Evolutionary conservation across 441 rosid genomes (phyloP), one percentile per base, ranked within the genome.

Genomic region (Isatis lusitanica): DNA sequence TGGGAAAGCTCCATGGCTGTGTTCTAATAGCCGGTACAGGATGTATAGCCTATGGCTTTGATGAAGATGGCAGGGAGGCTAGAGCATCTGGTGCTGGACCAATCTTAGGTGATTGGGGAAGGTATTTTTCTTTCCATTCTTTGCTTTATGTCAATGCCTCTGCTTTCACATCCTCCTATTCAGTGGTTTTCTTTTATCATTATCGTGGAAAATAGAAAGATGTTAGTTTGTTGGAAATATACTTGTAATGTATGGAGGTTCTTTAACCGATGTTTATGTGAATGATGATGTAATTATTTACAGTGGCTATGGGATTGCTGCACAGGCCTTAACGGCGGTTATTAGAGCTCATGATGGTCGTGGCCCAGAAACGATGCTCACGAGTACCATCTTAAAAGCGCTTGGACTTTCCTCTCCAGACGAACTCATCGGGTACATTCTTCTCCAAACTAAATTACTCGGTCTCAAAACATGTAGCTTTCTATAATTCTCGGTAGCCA

Each of bases 291-390:
- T 70, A 66, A 53, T 35, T n/a, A 59, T 79, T 70, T 84, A 84
- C 93, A 95, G 99, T 86, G 99, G 99, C 78, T 95, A 93, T 83
- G 98, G 99, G 68, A 95, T 95, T 75, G 85, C 98, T 78, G 97
- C 98, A 55, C 97, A 83, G 76, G 98, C 98, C 61, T 82, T 93
- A 65, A 91, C 96, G 15, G 98, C 98, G 31, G 85, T 91, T 62
- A 71, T 95, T 50, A 88, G 85, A 86, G 99, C 95, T 55, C 82
- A 93, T 76, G 99, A 95, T 79, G 97, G 99, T 21, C 97, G 99
- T 67, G 98, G 99, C 55, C 90, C 91, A 61, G 66, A 77, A 58
- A 95, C 99, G 7, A 79, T 67, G 84, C 96, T 95, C 58, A 82
- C 92, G 43, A 73, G 71, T 79, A 77, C 83, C 61, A 93, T 93